Evolutionary conservation across 495 filamentous ascomycete genomes (phyloP), one percentile per base, ranked within the genome.

Genomic region (Penicillium cataractarum): DNA sequence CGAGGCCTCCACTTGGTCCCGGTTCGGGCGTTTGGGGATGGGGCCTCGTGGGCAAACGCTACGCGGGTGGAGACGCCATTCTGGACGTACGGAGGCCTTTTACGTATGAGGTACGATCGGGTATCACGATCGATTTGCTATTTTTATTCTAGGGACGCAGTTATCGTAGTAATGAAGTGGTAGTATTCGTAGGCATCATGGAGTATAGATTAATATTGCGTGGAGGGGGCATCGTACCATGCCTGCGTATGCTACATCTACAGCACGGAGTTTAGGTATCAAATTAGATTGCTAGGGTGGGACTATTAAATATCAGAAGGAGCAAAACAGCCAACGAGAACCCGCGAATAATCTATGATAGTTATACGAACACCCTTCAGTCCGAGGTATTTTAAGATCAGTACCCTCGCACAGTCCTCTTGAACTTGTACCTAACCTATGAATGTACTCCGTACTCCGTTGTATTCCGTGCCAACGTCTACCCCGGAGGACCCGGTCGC

Each of bases 1-100:
- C 15, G 31, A 13, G 17, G 51, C 39, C 55, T 57, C 55, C 55
- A 57, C 55, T 57, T 57, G 29, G 51, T 2, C 17, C 29, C 51
- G 51, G 51, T 32, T 32, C 29, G 51, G 51, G 51, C 51, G 51
- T 54, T 50, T 50, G 46, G 46, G 29, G n/a, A 21, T 46, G 37
- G 24, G 24, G 39, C 54, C 54, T 29, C 54, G 37, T 44, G 54
- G 39, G 27, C 24, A 12, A 44, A 17, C 54, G 35, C 32, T 42
- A 54, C 29, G 51, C 29, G 29, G 3, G 31, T 32, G 51, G 51
- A 22, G 19, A 50, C 8, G n/a, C n/a, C n/a, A 31, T 6, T 50
- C 22, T 7, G 24, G 12, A 29, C 3, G 13, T 3, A 31, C 29
- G 29, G 29, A 31, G 29, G n/a, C n/a, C n/a, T n/a, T n/a, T n/a